phyloP scores from a whole-genome alignment of 495 filamentous ascomycete species.

The Paragyromitra xinjiangensis region DNA sequence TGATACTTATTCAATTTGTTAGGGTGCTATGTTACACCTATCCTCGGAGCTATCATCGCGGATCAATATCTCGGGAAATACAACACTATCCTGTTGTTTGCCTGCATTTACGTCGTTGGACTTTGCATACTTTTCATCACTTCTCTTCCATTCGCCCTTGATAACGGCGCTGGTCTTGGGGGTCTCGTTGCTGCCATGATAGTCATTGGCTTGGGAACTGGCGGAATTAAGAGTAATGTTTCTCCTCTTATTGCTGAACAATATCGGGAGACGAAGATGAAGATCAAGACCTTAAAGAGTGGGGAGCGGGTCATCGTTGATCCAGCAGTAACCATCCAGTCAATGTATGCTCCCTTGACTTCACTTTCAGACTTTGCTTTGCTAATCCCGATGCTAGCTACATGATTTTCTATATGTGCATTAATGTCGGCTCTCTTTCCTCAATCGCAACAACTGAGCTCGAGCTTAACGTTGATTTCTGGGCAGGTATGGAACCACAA shows the following conservation, averaged over 20 bases:
- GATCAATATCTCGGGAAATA: slow-evolving; percentile 75
- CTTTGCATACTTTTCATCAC: slow-evolving; percentile 60
- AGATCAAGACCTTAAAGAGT: slow-evolving; percentile 70
- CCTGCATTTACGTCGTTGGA: slow-evolving; percentile 60
- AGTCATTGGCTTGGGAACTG: slow-evolving; percentile 70
- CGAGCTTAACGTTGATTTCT: slow-evolving; percentile 80
- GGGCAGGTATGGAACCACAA: slow-evolving; percentile 60
- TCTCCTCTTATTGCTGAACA: slow-evolving; percentile 78
- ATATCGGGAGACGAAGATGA: slow-evolving; percentile 65
- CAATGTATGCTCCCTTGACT: slow-evolving; percentile 64
- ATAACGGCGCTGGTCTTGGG: slow-evolving; percentile 54
- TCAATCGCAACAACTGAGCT: slow-evolving; percentile 62
- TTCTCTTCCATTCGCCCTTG: slow-evolving; percentile 57
- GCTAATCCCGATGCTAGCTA: slow-evolving; percentile 43
- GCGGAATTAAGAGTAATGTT: slow-evolving; percentile 79
- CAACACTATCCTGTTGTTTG: slow-evolving; percentile 72
- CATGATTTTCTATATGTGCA: slow-evolving; percentile 73
- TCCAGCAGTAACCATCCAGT: slow-evolving; percentile 75
- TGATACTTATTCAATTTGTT: slow-evolving; percentile 67
- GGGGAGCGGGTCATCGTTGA: slow-evolving; percentile 81
- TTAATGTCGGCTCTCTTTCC: slow-evolving; percentile 78
- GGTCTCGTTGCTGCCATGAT: slow-evolving; percentile 61
- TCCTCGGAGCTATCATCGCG: slow-evolving; percentile 67
- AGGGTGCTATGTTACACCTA: slow-evolving; percentile 58
- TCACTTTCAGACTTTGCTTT: not conserved